These are phyloP conservation scores for Kluyveromyces starmeri DNA, from an alignment of 805 yeast genomes.

Conservation along the genomic window DNA sequence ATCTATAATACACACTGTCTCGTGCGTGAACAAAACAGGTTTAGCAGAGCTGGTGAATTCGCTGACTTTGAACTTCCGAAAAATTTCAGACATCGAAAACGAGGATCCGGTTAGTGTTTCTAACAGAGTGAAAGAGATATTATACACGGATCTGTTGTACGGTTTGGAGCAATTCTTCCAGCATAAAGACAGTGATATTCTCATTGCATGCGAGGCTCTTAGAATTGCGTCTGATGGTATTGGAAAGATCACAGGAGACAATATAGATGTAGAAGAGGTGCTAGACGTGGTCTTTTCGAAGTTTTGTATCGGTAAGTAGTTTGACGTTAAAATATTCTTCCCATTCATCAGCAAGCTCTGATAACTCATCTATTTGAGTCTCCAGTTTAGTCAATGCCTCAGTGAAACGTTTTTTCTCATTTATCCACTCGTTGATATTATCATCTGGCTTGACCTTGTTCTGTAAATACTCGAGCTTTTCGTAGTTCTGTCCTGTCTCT, in stretches of 20 bases:
- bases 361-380: slow-evolving; percentile 33
- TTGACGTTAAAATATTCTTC: slow-evolving; percentile 30
- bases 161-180: slow-evolving; percentile 60
- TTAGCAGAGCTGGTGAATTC: slow-evolving; percentile 36
- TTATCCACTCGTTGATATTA: slow-evolving; percentile 23
- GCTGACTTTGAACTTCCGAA: slow-evolving; percentile 40
- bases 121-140: slow-evolving; percentile 62
- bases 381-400: slow-evolving; percentile 27
- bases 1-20: slow-evolving; percentile 33
- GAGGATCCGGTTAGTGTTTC: slow-evolving; percentile 67
- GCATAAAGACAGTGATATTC: slow-evolving; percentile 51
- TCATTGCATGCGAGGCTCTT: slow-evolving; percentile 70
- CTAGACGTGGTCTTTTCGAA: slow-evolving; percentile 84
- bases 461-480: slow-evolving; percentile 17
- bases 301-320: slow-evolving; percentile 86
- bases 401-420: slow-evolving; percentile 14
- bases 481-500: slow-evolving; percentile 16
- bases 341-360: slow-evolving; percentile 43
- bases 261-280: slow-evolving; percentile 83
- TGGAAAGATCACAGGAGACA: slow-evolving; percentile 85
- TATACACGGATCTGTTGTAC: slow-evolving; percentile 64
- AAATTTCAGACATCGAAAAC: slow-evolving; percentile 37
- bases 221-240: slow-evolving; percentile 73
- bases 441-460: slow-evolving; percentile 17
- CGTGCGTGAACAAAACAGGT: slow-evolving; percentile 56